A percentile compares a stretch with the other conserved stretches of the same genome.
These are phyloP conservation scores for Arctostaphylos glauca DNA, from an alignment of 148 eudicot genomes.

Conservation along the genomic window DNA sequence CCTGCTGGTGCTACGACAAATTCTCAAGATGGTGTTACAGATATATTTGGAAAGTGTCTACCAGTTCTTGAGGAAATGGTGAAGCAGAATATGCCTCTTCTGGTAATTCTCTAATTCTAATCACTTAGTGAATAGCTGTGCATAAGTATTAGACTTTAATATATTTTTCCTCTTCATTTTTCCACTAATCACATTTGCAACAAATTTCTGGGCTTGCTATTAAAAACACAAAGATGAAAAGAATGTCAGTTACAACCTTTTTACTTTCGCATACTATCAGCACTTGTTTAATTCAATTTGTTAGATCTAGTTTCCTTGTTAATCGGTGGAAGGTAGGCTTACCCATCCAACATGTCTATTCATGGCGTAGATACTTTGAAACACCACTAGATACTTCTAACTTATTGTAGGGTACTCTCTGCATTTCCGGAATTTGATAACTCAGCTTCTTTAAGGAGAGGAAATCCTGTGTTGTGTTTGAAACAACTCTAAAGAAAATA, in stretches of 20 bases:
- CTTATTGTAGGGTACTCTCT: background rate
- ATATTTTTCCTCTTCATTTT: background rate
- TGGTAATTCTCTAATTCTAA: conserved; percentile 42
- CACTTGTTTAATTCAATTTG: background rate
- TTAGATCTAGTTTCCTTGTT: background rate
- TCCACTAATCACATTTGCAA: background rate
- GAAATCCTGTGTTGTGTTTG: background rate
- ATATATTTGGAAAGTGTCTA: conserved; percentile 83
- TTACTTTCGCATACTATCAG: background rate
- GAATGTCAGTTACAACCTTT: background rate
- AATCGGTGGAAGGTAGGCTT: background rate
- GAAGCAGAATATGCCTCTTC: conserved; percentile 77
- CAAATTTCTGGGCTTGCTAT: background rate
- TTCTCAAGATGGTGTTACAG: conserved; percentile 98
- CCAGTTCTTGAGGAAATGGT: conserved; percentile 93
- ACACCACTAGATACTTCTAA: background rate
- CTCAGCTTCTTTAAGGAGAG: background rate
- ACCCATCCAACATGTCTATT: background rate
- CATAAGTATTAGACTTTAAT: background rate
- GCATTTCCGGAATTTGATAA: background rate
- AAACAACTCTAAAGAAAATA: background rate
- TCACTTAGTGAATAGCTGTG: background rate
- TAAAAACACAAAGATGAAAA: background rate
- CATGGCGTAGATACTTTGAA: background rate
- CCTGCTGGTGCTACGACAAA: conserved; percentile 99